phyloP scores from a whole-genome alignment of 2,329 filamentous ascomycete species.

The Fusarium ambrosium region DNA sequence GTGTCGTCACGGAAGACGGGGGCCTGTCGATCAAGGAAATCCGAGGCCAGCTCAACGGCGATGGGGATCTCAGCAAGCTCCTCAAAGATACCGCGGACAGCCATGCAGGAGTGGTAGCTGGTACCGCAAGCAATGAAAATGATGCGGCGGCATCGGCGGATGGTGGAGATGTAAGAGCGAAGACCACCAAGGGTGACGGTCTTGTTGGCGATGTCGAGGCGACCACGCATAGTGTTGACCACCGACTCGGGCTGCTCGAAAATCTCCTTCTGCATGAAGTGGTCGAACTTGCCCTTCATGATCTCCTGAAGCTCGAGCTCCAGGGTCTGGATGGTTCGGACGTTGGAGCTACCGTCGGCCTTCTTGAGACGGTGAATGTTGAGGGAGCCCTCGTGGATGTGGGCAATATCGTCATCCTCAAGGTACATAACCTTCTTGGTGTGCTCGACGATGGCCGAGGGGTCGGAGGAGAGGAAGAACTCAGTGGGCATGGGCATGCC shows the following conservation, averaged over 20 bases:
- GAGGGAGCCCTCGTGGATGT: slow-evolving; percentile 98
- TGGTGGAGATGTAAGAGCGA: slow-evolving; percentile 95
- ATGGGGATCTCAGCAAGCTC: slow-evolving; percentile 99
- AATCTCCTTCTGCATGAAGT: slow-evolving; percentile 99
- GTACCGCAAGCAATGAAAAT: slow-evolving; percentile 99
- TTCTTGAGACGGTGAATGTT: slow-evolving; percentile 99
- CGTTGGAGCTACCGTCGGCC: slow-evolving; percentile 95
- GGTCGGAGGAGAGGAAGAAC: slow-evolving; percentile 99
- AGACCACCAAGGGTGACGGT: slow-evolving; percentile 95
- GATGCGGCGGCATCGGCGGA: slow-evolving; percentile 94
- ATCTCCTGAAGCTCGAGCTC: slow-evolving; percentile 99
- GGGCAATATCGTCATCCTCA: slow-evolving; percentile 99
- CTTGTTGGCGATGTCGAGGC: slow-evolving; percentile 93
- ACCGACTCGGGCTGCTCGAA: slow-evolving; percentile 99
- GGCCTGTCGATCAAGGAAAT: slow-evolving; percentile 96
- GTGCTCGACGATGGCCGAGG: slow-evolving; percentile 98
- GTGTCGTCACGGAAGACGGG: slow-evolving; percentile 99
- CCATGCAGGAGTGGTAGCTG: slow-evolving; percentile 99
- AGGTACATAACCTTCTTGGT: slow-evolving; percentile 99
- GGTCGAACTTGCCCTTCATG: slow-evolving; percentile 99
- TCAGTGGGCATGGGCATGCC: slow-evolving; percentile 98
- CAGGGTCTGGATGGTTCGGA: slow-evolving; percentile 97
- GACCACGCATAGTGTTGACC: slow-evolving; percentile 99
- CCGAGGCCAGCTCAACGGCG: slow-evolving; percentile 94
- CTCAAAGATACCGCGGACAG: slow-evolving; percentile 96